A percentile compares a stretch with the other conserved stretches of the same genome.
Evolutionary conservation across 2,329 filamentous ascomycete genomes (phyloP).

Genomic region (Penicillium sp.): DNA sequence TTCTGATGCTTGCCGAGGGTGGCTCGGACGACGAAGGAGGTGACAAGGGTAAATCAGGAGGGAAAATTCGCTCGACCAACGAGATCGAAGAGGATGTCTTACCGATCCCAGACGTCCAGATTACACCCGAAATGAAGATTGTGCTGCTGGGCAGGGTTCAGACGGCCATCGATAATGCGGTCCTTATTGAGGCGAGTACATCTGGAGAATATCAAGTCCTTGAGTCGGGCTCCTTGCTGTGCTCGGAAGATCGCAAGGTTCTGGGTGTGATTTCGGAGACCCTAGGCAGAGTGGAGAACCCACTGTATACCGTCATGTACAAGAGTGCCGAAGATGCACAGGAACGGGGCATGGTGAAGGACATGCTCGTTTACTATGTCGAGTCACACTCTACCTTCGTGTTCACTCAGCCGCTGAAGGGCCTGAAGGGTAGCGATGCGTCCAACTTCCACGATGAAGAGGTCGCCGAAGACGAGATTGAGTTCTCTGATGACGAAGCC

Average conservation of each 20-base stretch:
- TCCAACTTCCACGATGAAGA: conserved; percentile 96
- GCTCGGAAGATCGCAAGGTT: conserved; percentile 74
- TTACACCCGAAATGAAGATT: conserved; percentile 78
- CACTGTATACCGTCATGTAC: conserved; percentile 84
- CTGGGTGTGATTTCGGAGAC: conserved; percentile 85
- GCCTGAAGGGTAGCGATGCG: conserved; percentile 86
- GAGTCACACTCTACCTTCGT: conserved; percentile 79
- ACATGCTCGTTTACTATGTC: conserved; percentile 78
- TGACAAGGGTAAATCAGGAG: conserved; percentile 52
- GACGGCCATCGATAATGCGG: conserved; percentile 76
- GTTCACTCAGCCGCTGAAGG: conserved; percentile 81
- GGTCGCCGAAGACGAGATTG: conserved; percentile 80
- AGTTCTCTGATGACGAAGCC: conserved; percentile 96
- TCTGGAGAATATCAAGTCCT: conserved; percentile 85
- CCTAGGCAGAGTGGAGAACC: conserved; percentile 82
- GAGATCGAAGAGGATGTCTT: conserved; percentile 69
- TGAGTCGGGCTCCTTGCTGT: conserved; percentile 83
- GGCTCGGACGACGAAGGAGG: conserved; percentile 79
- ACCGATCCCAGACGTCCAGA: conserved; percentile 77
- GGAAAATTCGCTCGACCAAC: conserved; percentile 78
- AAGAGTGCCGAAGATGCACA: conserved; percentile 70
- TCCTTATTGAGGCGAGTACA: conserved; percentile 78
- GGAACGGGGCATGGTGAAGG: conserved; percentile 69
- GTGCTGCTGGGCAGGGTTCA: conserved; percentile 77
- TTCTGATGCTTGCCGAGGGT: conserved; percentile 82